A percentile compares a stretch with the other conserved stretches of the same genome.
Conservation (phyloP, 306 rosid genomes). For the Rosa multiflora region DNA sequence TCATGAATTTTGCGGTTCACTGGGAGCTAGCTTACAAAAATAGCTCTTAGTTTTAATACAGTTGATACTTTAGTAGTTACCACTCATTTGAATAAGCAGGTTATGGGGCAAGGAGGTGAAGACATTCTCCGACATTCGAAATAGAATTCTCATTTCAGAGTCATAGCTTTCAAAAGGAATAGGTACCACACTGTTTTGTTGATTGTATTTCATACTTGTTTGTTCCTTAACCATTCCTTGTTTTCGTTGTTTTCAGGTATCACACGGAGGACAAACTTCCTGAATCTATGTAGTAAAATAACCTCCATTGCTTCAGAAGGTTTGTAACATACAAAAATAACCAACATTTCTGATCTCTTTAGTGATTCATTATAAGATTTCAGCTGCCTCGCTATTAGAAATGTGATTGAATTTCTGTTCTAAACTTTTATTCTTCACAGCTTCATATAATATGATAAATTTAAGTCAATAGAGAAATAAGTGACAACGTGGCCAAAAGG, state of each 20-base stretch:
- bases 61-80: neutral
- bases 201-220: neutral
- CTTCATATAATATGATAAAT: neutral
- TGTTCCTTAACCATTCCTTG: neutral
- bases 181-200: neutral
- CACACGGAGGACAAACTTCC: neutral
- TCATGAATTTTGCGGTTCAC: neutral
- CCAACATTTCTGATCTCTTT: neutral
- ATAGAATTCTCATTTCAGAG: conserved; percentile 44
- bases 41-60: neutral
- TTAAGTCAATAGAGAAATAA: neutral
- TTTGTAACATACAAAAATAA: neutral
- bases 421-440: neutral
- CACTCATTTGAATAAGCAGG: conserved; percentile 48
- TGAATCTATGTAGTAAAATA: neutral
- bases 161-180: conserved; percentile 22
- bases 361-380: neutral
- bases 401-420: neutral
- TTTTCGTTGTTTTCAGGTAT: conserved; percentile 3
- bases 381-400: neutral
- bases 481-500: neutral
- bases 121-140: conserved; percentile 63
- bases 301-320: neutral
- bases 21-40: neutral
- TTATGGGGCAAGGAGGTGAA: conserved; percentile 86